phyloP scores from a whole-genome alignment of 306 rosid species.

The Sicyos baderoa region DNA sequence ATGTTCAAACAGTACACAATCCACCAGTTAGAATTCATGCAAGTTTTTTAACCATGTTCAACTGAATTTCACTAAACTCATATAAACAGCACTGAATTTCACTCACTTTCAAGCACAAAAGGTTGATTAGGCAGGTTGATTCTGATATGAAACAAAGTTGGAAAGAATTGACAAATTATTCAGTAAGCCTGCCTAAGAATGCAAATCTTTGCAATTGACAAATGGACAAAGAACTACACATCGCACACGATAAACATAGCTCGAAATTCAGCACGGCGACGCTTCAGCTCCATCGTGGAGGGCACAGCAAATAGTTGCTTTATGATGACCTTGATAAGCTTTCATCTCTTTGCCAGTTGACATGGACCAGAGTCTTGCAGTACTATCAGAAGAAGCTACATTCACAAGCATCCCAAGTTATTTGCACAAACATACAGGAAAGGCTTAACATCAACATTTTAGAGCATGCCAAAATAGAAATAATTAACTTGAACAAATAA shows the following conservation, averaged over 20 bases:
- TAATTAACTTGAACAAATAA: not conserved
- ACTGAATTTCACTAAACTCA: too few species aligned
- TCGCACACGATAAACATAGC: not conserved
- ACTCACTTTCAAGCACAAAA: not conserved
- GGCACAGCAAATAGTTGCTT: constrained; percentile 91
- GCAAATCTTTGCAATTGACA: not conserved
- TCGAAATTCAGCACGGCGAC: constrained; percentile 34
- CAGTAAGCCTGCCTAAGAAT: not conserved
- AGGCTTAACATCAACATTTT: not conserved
- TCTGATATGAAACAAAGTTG: not conserved
- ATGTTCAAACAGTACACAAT: not conserved
- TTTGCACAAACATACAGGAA: not conserved
- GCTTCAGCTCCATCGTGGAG: constrained; percentile 95
- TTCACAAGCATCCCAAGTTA: not conserved
- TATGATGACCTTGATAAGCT: constrained; percentile 90
- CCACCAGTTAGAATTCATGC: not conserved
- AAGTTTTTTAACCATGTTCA: not conserved
- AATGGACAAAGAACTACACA: not conserved
- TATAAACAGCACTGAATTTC: not conserved
- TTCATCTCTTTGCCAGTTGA: constrained; percentile 74
- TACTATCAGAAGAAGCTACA: constrained; percentile 89
- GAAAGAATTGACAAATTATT: not conserved
- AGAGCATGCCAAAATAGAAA: not conserved
- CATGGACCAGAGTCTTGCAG: constrained; percentile 96
- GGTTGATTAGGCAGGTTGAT: not conserved